phyloP scores from a whole-genome alignment of 768 basidiomycete genomes.

The Calocybe cyanea region DNA sequence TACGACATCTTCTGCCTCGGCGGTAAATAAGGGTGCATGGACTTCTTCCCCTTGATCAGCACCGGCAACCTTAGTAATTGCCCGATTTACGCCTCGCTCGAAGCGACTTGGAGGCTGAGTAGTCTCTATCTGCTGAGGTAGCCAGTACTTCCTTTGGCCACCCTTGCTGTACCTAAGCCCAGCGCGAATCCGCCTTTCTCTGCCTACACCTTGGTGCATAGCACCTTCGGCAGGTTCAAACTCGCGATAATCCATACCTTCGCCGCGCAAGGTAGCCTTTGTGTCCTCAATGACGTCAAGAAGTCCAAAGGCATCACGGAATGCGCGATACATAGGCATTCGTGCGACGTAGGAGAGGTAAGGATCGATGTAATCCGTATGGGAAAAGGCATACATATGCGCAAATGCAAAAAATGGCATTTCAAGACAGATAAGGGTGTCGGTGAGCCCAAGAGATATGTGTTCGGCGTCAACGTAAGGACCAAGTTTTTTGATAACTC shows the following conservation, averaged over 20 bases:
- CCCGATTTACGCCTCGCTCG: slow-evolving; percentile 39
- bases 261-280: slow-evolving; percentile 75
- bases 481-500: slow-evolving; percentile 73
- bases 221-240: slow-evolving; percentile 95
- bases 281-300: slow-evolving; percentile 87
- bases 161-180: slow-evolving; percentile 89
- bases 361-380: slow-evolving; percentile 76
- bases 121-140: slow-evolving; percentile 60
- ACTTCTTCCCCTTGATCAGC: slow-evolving; percentile 50
- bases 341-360: slow-evolving; percentile 69
- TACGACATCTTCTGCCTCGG: slow-evolving; percentile 60
- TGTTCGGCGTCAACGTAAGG: slow-evolving; percentile 86
- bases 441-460: slow-evolving; percentile 86
- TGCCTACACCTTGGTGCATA: slow-evolving; percentile 85
- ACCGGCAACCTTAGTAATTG: slow-evolving; percentile 37
- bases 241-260: slow-evolving; percentile 92
- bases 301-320: slow-evolving; percentile 83
- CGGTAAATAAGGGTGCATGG: slow-evolving; percentile 69
- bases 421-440: slow-evolving; percentile 90
- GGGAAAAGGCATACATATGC: slow-evolving; percentile 93
- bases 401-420: slow-evolving; percentile 97
- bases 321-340: slow-evolving; percentile 83
- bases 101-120: slow-evolving; percentile 34
- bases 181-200: slow-evolving; percentile 84
- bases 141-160: slow-evolving; percentile 95